Percentiles rank a stretch among this genome's conserved stretches.
Conservation (phyloP, 2,329 filamentous ascomycete genomes). For the Ustilaginoidea virens region DNA sequence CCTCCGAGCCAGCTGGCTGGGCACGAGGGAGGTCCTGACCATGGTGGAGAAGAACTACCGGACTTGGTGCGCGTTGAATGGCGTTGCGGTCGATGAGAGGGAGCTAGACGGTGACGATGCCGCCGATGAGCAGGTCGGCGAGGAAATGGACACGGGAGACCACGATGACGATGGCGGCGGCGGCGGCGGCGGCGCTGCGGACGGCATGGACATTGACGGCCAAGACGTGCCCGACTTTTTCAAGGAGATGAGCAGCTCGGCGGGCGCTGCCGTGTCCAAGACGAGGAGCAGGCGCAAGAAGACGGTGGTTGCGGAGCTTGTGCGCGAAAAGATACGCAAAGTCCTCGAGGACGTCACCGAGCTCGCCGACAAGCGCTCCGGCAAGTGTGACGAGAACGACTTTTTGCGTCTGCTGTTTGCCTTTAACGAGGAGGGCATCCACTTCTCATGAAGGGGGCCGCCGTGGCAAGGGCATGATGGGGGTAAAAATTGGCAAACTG, state of each 20-base stretch:
- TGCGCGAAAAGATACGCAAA: conserved; percentile 75
- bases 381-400: conserved; percentile 84
- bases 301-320: conserved; percentile 64
- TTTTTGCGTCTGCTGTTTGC: conserved; percentile 67
- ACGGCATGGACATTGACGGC: conserved; percentile 39
- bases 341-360: conserved; percentile 70
- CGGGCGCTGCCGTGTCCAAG: conserved; percentile 29
- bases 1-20: conserved; percentile 64
- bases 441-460: conserved; percentile 50
- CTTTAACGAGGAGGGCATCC: conserved; percentile 86
- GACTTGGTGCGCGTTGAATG: conserved; percentile 78
- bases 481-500: neutral
- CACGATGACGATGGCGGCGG: conserved; percentile 22
- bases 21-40: conserved; percentile 63
- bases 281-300: conserved; percentile 59
- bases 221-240: conserved; percentile 77
- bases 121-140: conserved; percentile 11
- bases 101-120: conserved; percentile 29
- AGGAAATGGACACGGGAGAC: conserved; percentile 21
- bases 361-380: conserved; percentile 64
- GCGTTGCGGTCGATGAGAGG: conserved; percentile 61
- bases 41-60: conserved; percentile 81
- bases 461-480: neutral
- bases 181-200: conserved; percentile 21
- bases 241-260: conserved; percentile 40